Percentiles rank a stretch among this genome's conserved stretches.
Evolutionary conservation across 2,329 filamentous ascomycete genomes (phyloP).

Genomic region (Colletotrichum theobromicola): DNA sequence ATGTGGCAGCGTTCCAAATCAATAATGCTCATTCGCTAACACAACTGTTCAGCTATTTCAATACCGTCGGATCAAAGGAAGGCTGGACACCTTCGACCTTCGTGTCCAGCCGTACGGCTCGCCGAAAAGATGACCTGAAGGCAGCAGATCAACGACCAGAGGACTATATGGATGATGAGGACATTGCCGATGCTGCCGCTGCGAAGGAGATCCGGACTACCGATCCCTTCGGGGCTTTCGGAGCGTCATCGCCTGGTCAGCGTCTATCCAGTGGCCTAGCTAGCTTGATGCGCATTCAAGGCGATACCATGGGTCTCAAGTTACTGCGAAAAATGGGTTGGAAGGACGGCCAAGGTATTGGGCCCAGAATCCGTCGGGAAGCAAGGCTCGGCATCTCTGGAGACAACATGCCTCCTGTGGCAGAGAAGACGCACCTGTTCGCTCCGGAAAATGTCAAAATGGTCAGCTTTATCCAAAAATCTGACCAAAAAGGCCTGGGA

Average conservation of each 20-base stretch:
- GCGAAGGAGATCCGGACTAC: conserved; percentile 75
- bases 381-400: conserved; percentile 66
- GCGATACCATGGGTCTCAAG: conserved; percentile 87
- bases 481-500: conserved; percentile 74
- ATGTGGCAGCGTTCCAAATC: neutral
- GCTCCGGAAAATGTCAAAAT: conserved; percentile 81
- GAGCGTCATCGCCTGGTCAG: conserved; percentile 58
- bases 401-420: conserved; percentile 34
- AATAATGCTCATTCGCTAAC: conserved; percentile 11
- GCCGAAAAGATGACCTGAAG: conserved; percentile 69
- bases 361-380: conserved; percentile 79
- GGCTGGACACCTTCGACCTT: conserved; percentile 95
- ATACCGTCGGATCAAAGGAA: conserved; percentile 97
- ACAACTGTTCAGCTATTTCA: conserved; percentile 78
- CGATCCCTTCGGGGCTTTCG: conserved; percentile 77
- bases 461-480: conserved; percentile 70
- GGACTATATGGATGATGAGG: conserved; percentile 98
- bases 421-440: conserved; percentile 71
- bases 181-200: conserved; percentile 86
- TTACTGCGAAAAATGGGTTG: conserved; percentile 93
- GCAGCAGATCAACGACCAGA: conserved; percentile 69
- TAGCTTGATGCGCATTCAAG: conserved; percentile 73
- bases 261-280: conserved; percentile 51
- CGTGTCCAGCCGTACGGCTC: conserved; percentile 84
- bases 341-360: conserved; percentile 92